Conservation (phyloP, 75 land plant genomes). For the Sequoia sempervirens region DNA sequence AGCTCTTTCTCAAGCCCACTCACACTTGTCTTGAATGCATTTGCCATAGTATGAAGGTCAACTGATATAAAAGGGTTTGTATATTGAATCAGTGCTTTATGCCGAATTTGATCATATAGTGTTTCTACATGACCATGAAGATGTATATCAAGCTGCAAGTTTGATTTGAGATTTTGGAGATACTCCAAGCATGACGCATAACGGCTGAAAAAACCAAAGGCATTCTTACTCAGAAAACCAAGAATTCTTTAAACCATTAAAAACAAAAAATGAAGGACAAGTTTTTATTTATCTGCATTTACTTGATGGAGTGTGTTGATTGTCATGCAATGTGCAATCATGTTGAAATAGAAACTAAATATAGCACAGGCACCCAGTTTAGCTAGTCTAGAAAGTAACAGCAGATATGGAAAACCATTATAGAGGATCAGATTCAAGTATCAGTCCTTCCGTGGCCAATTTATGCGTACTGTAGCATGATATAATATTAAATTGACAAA, state of each 20-base stretch:
- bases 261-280: background rate
- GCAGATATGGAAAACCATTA: background rate
- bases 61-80: slow-evolving; percentile 97
- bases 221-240: background rate
- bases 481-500: background rate
- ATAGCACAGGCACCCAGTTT: background rate
- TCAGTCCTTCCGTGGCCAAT: background rate
- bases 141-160: slow-evolving; percentile 85
- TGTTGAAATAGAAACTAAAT: background rate
- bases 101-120: slow-evolving; percentile 77
- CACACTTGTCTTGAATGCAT: slow-evolving; percentile 88
- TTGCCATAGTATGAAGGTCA: slow-evolving; percentile 88
- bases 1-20: slow-evolving; percentile 89
- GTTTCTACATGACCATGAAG: slow-evolving; percentile 92
- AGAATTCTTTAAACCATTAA: background rate
- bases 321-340: background rate
- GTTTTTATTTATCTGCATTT: background rate
- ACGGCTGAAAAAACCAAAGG: slow-evolving; percentile 50
- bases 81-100: slow-evolving; percentile 96
- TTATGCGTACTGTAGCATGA: background rate
- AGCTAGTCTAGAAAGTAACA: background rate
- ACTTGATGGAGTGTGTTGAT: too few species aligned
- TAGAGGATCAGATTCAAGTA: background rate
- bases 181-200: slow-evolving; percentile 94
- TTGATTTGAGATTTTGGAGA: slow-evolving; percentile 83